phyloP scores from a whole-genome alignment of 1,284 basidiomycete species.

The Melampsora larici-populina region DNA sequence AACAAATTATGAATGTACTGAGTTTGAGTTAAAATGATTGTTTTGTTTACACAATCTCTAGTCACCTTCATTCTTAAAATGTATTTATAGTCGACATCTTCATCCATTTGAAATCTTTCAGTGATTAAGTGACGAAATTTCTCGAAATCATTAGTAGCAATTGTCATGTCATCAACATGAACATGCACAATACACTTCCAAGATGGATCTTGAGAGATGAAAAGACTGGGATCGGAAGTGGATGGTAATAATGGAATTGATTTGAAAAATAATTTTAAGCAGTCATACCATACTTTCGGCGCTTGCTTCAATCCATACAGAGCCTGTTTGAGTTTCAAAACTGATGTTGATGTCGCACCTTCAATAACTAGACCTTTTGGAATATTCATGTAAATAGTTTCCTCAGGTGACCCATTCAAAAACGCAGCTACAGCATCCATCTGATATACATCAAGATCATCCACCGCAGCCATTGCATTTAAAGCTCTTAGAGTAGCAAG shows the following conservation, averaged over 20 bases:
- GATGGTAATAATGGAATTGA: not conserved
- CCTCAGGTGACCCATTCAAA: conserved; percentile 13
- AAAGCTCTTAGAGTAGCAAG: not conserved
- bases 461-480: not conserved
- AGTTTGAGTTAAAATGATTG: too few species aligned
- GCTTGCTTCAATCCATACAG: conserved; percentile 17
- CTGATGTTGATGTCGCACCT: too few species aligned
- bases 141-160: not conserved
- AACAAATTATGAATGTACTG: too few species aligned
- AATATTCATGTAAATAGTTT: too few species aligned
- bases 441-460: conserved; percentile 5
- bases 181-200: conserved; percentile 1
- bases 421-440: conserved; percentile 18
- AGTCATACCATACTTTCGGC: not conserved
- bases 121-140: not conserved
- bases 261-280: not conserved
- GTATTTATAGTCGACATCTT: not conserved
- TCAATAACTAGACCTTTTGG: too few species aligned
- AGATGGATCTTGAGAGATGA: not conserved
- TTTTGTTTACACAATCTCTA: too few species aligned
- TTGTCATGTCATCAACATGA: conserved; percentile 18
- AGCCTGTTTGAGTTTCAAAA: not conserved
- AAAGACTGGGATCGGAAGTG: not conserved
- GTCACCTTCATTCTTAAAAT: too few species aligned
- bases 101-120: not conserved